Evolutionary conservation across 2,329 filamentous ascomycete genomes (phyloP).

Genomic region (Epichloe gansuensis): DNA sequence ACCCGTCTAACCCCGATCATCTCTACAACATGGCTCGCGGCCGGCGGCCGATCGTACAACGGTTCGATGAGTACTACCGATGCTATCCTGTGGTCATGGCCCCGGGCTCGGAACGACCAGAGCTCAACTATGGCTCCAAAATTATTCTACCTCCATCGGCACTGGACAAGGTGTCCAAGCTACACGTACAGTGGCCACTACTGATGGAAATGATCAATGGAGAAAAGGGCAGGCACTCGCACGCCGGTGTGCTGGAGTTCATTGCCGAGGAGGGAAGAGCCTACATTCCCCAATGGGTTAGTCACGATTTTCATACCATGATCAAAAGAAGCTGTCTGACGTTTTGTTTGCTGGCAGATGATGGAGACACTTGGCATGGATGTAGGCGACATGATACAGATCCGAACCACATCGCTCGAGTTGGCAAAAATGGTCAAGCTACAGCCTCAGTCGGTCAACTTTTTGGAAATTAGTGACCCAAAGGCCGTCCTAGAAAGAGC

Average conservation of each 20-base stretch:
- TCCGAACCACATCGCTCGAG: conserved; percentile 87
- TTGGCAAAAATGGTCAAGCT: conserved; percentile 90
- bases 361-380: conserved; percentile 87
- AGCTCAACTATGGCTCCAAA: conserved; percentile 93
- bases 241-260: conserved; percentile 93
- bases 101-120: conserved; percentile 73
- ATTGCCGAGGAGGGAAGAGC: conserved; percentile 94
- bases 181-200: conserved; percentile 96
- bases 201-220: conserved; percentile 94
- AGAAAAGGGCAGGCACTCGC: conserved; percentile 64
- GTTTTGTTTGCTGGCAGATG: conserved; percentile 42
- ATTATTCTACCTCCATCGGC: conserved; percentile 94
- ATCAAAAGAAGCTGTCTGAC: background rate
- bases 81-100: conserved; percentile 95
- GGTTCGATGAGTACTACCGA: conserved; percentile 97
- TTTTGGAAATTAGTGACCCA: conserved; percentile 93
- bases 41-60: conserved; percentile 45
- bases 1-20: conserved; percentile 34
- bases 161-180: conserved; percentile 86
- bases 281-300: conserved; percentile 89
- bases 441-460: conserved; percentile 83
- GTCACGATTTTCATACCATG: conserved; percentile 13
- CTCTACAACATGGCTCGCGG: conserved; percentile 36
- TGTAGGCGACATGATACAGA: conserved; percentile 85
- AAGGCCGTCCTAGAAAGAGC: conserved; percentile 95